Percentiles rank a stretch among this genome's conserved stretches.
Evolutionary conservation across 441 rosid species (phyloP).

Genomic region (Geranium incanum): DNA sequence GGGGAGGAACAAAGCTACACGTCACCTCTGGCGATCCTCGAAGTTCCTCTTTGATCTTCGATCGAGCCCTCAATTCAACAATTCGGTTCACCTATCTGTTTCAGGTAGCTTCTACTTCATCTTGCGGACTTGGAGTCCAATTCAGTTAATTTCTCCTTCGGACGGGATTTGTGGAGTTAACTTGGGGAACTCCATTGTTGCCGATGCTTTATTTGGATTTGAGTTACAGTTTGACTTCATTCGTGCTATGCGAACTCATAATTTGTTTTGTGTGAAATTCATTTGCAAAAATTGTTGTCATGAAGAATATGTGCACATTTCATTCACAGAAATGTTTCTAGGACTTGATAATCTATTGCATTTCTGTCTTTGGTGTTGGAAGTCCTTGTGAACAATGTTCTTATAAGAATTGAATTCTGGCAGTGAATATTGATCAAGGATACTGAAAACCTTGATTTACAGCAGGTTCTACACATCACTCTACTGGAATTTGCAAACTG

Average conservation of each 20-base stretch:
- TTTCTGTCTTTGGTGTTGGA: not conserved
- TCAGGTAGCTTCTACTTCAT: not conserved
- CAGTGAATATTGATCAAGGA: not conserved
- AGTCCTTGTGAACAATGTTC: not conserved
- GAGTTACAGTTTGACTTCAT: not conserved
- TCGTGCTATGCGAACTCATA: not conserved
- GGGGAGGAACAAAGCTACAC: not conserved
- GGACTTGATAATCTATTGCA: not conserved
- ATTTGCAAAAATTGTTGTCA: not conserved
- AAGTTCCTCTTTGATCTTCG: not conserved
- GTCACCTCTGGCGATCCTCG: not conserved
- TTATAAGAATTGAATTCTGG: not conserved
- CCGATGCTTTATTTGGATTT: not conserved
- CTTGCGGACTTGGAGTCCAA: not conserved
- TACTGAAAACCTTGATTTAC: not conserved
- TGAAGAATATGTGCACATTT: not conserved
- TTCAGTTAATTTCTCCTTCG: not conserved
- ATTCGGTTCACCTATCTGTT: not conserved
- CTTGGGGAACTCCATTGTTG: not conserved
- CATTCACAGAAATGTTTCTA: not conserved
- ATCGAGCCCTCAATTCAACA: not conserved
- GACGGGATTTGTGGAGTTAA: not conserved
- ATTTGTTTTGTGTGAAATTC: not conserved
- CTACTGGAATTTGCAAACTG: constrained; percentile 17
- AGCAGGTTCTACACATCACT: constrained; percentile 15